Base-by-base conservation (phyloP, 176 grass and related monocot species). In the Oryza longistaminata region DNA sequence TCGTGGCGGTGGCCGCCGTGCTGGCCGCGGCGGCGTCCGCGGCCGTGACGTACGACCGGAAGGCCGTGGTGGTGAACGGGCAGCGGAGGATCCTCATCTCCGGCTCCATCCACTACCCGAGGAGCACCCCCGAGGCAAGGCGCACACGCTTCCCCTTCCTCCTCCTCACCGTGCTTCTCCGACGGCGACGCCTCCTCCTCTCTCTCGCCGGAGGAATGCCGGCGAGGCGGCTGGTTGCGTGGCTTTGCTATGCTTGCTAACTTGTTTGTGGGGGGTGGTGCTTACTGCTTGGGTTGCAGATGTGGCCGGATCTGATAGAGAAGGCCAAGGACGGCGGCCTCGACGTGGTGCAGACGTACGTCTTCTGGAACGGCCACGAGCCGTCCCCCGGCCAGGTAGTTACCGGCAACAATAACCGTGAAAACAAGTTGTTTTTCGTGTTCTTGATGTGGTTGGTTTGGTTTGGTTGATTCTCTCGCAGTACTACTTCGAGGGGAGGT, bases 281-380 rank as follows among this genome's bases (percentile, higher is more conserved):
- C 39, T 44, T 35, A 31, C 29, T 31, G 29, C 34, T 35, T 35
- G 34, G 78, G 73, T 10, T 77, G 83, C 76, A 99, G 96, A 96
- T 99, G 93, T 99, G 96, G 96, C 93, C 91, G 92, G 93, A 99
- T 96, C 92, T 99, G 88, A 96, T 99, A 88, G 83, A 96, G 78
- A 99, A 99, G 78, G 93, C 93, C 40, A 99, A 99, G 89, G 96
- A 96, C 73, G 96, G 96, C 58, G 93, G 96, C 81, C 91, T 99
- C 58, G 96, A 99, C 81, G 93, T 99, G 65, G 91, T 99, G 83
- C 96, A 99, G 91, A 99, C 96, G 13, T 99, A 99, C 85, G 96
- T 99, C 6, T 99, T 99, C 82, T 96, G 96, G 96, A 99, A 96
- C 48, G 96, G 93, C 70, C 96, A 99, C 67, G 96, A 99, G 71